Percentiles rank a stretch among this genome's conserved stretches.
These are phyloP conservation scores for Mycothermus thermophilus DNA, from an alignment of 495 filamentous ascomycete genomes.

Conservation along the genomic window DNA sequence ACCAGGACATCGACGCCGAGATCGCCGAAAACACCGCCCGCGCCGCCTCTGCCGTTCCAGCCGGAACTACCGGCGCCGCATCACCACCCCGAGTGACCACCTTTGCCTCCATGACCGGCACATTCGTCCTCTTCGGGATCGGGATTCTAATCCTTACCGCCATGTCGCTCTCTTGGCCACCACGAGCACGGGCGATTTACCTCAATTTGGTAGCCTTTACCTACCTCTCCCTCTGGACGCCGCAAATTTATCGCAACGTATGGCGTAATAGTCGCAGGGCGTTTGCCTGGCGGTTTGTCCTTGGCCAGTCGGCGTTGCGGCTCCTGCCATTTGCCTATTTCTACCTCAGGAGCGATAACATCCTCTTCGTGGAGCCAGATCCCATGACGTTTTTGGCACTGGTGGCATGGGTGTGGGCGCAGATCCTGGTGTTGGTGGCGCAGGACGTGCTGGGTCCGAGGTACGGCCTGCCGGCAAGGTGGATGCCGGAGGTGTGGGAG, in stretches of 20 bases:
- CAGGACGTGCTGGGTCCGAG: conserved; percentile 81
- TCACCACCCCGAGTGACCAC: conserved; percentile 16
- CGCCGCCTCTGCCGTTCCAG: conserved; percentile 16
- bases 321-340: conserved; percentile 72
- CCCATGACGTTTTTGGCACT: conserved; percentile 45
- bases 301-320: conserved; percentile 67
- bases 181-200: conserved; percentile 52
- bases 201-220: conserved; percentile 49
- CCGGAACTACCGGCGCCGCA: conserved; percentile 2
- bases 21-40: conserved; percentile 31
- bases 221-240: conserved; percentile 83
- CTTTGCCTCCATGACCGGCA: conserved; percentile 64
- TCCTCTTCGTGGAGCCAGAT: conserved; percentile 66
- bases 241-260: conserved; percentile 82
- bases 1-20: conserved; percentile 60
- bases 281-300: conserved; percentile 72
- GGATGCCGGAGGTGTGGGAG: conserved; percentile 77
- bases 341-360: conserved; percentile 56
- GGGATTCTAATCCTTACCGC: conserved; percentile 59
- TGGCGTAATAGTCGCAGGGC: conserved; percentile 84
- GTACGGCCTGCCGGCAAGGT: conserved; percentile 47
- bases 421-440: conserved; percentile 59
- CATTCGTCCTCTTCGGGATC: conserved; percentile 61
- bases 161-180: conserved; percentile 62
- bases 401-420: conserved; percentile 81